These are phyloP conservation scores for Zymoseptoria brevis DNA, from an alignment of 2,329 filamentous ascomycete species.

Conservation along the genomic window DNA sequence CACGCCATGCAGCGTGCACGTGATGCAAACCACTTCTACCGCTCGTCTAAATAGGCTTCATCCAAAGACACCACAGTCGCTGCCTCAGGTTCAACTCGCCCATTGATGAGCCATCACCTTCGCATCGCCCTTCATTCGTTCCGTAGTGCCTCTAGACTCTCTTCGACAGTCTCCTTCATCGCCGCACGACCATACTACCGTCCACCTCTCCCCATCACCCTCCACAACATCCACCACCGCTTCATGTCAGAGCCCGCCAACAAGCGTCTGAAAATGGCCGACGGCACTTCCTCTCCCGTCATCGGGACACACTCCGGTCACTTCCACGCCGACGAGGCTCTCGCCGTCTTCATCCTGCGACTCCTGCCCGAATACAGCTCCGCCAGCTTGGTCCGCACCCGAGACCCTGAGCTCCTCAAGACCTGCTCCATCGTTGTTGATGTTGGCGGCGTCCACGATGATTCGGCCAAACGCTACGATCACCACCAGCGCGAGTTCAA, in stretches of 20 bases:
- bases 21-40: no score
- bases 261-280: constrained; percentile 76
- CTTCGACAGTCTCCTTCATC: background rate
- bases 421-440: constrained; percentile 93
- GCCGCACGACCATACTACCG: background rate
- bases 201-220: constrained; percentile 3
- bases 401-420: constrained; percentile 69
- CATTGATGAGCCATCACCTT: background rate
- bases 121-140: background rate
- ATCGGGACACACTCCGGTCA: constrained; percentile 97
- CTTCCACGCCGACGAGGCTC: constrained; percentile 97
- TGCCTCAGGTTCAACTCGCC: background rate
- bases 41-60: no score
- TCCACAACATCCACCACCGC: constrained; percentile 6
- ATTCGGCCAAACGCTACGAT: constrained; percentile 71
- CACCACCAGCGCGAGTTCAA: constrained; percentile 93
- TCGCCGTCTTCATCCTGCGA: constrained; percentile 92
- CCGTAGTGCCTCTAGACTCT: background rate
- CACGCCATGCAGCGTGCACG: no score
- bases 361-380: constrained; percentile 71
- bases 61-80: background rate
- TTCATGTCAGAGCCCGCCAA: constrained; percentile 34
- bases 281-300: constrained; percentile 32
- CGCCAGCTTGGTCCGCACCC: constrained; percentile 73
- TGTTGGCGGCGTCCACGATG: constrained; percentile 90